A percentile compares a stretch with the other conserved stretches of the same genome.
Evolutionary conservation across 1,139 yeast species (phyloP).

Genomic region (Nakaseomyces nivariensis): DNA sequence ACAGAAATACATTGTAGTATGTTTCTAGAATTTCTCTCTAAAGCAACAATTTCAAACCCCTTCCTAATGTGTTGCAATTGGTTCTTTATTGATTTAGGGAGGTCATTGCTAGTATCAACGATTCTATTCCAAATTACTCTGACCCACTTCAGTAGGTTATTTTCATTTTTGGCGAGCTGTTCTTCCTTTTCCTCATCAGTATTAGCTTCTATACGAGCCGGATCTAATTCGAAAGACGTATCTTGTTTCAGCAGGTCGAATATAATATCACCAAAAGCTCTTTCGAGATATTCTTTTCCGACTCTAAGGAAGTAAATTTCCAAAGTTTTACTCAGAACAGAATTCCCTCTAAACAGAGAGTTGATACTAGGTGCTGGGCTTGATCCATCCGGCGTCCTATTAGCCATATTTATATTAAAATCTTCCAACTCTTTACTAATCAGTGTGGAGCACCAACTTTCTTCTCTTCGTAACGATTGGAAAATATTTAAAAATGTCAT

Average conservation of each 20-base stretch:
- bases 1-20: constrained; percentile 69
- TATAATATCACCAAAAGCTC: constrained; percentile 62
- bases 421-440: constrained; percentile 52
- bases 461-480: constrained; percentile 53
- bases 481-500: constrained; percentile 52
- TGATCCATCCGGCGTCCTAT: constrained; percentile 7
- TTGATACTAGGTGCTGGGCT: constrained; percentile 36
- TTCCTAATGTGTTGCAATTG: constrained; percentile 50
- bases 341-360: constrained; percentile 76
- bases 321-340: constrained; percentile 68
- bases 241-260: constrained; percentile 38
- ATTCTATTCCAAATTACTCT: constrained; percentile 67
- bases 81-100: constrained; percentile 59
- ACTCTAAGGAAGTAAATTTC: constrained; percentile 68
- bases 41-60: constrained; percentile 50
- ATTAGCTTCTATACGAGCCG: constrained; percentile 37
- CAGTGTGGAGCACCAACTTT: constrained; percentile 58
- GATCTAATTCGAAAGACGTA: constrained; percentile 68
- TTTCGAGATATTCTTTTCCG: constrained; percentile 71
- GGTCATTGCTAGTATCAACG: constrained; percentile 56
- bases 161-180: constrained; percentile 42
- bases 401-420: constrained; percentile 14
- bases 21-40: constrained; percentile 40
- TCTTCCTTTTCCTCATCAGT: constrained; percentile 33
- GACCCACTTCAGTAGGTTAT: constrained; percentile 45